phyloP scores from a whole-genome alignment of 306 rosid species.

The Lathyrus tuberosus region DNA sequence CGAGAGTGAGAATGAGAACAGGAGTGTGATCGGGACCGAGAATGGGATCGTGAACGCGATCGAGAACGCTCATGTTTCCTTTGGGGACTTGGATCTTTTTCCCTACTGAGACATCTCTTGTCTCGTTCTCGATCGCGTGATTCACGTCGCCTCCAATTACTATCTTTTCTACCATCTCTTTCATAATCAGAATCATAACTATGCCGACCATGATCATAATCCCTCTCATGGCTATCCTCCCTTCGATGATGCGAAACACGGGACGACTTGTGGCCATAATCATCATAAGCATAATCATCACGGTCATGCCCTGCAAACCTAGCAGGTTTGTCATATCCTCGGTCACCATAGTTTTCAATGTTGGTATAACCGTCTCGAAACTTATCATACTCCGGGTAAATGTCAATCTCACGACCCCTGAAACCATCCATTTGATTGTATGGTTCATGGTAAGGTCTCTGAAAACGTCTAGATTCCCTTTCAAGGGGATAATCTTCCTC shows the following conservation, averaged over 20 bases:
- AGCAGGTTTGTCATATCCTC: conserved; percentile 66
- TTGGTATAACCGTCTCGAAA: conserved; percentile 72
- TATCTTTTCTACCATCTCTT: conserved; percentile 74
- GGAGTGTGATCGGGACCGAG: conserved; percentile 55
- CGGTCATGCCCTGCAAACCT: conserved; percentile 71
- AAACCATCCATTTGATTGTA: conserved; percentile 68
- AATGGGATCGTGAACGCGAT: conserved; percentile 53
- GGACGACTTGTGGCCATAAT: conserved; percentile 79
- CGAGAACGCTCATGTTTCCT: conserved; percentile 57
- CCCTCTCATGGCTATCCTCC: conserved; percentile 88
- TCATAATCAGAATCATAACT: conserved; percentile 98
- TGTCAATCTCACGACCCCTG: conserved; percentile 63
- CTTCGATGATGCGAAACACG: conserved; percentile 62
- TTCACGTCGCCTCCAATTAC: conserved; percentile 73
- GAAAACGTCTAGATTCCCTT: conserved; percentile 79
- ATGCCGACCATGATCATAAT: conserved; percentile 65
- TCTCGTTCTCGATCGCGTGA: conserved; percentile 81
- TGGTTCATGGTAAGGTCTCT: conserved; percentile 68
- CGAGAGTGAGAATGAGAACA: conserved; percentile 55
- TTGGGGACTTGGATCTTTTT: conserved; percentile 75
- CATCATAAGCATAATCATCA: conserved; percentile 79
- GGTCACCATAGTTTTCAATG: conserved; percentile 64
- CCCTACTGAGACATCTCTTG: conserved; percentile 67
- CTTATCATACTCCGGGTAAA: conserved; percentile 69
- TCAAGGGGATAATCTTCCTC: conserved; percentile 75